A percentile compares a stretch with the other conserved stretches of the same genome.
Conservation (phyloP, 2,329 filamentous ascomycete species). For the Colletotrichum aenigma region DNA sequence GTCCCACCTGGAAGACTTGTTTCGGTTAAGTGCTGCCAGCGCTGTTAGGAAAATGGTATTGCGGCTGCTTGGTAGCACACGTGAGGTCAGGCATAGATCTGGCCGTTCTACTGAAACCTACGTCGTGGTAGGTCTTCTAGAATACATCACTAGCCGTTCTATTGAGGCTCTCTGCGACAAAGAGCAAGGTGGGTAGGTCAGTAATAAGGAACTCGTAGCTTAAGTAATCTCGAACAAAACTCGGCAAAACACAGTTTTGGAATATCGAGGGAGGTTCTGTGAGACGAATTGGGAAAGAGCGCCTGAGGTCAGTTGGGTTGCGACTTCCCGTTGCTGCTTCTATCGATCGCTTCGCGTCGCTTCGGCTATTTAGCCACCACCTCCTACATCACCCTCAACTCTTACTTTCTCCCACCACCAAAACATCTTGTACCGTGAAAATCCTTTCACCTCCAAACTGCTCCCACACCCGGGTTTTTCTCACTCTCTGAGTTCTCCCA, state of each 20-base stretch:
- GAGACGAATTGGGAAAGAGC: not conserved
- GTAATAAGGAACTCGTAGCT: not conserved
- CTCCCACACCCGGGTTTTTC: too few relatives aligned
- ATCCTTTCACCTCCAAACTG: not conserved
- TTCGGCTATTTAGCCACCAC: not conserved
- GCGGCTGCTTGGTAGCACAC: not conserved
- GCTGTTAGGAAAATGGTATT: not conserved
- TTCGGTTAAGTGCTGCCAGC: not conserved
- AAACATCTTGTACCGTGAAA: not conserved
- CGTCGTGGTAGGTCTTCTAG: rapidly evolving
- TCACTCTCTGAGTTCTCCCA: too few relatives aligned
- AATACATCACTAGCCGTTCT: not conserved
- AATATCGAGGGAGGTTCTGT: not conserved
- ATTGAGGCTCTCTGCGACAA: rapidly evolving
- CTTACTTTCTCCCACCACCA: not conserved
- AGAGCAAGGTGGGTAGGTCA: not conserved
- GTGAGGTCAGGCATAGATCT: not conserved
- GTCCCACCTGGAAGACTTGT: not conserved
- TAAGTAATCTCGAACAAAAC: not conserved
- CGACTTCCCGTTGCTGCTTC: not conserved
- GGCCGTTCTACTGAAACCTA: not conserved
- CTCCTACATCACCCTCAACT: not conserved
- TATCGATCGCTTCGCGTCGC: not conserved
- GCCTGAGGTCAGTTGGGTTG: not conserved
- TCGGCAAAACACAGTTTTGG: not conserved